Percentiles rank a stretch among this genome's conserved stretches.
Evolutionary conservation across 1,139 yeast genomes (phyloP).

Genomic region (Pichia sp.): DNA sequence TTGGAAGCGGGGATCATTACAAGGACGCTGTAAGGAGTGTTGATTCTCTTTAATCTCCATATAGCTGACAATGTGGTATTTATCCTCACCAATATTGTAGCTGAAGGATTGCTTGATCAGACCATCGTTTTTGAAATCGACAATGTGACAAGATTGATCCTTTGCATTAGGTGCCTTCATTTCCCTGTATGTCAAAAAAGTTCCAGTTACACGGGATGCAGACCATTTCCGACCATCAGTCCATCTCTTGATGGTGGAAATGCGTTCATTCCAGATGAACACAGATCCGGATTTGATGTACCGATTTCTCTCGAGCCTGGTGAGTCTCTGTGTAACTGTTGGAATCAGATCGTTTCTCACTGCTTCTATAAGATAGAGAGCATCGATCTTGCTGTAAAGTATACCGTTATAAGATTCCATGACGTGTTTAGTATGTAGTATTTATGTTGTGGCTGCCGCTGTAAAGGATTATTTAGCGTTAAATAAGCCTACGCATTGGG

Average conservation of each 20-base stretch:
- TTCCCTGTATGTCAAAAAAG: slow-evolving; percentile 58
- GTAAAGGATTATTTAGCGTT: background rate
- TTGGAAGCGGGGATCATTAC: slow-evolving; percentile 32
- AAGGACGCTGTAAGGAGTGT: slow-evolving; percentile 30
- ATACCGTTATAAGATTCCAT: slow-evolving; percentile 60
- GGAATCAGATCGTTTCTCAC: slow-evolving; percentile 52
- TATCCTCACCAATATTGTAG: slow-evolving; percentile 42
- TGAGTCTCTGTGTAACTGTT: slow-evolving; percentile 49
- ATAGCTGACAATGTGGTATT: slow-evolving; percentile 51
- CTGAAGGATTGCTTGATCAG: slow-evolving; percentile 54
- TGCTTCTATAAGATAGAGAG: slow-evolving; percentile 60
- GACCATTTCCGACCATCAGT: slow-evolving; percentile 71
- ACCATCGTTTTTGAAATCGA: slow-evolving; percentile 38
- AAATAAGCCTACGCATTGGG: too few relatives aligned
- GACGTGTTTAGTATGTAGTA: background rate
- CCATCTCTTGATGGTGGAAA: slow-evolving; percentile 70
- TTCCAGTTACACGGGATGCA: slow-evolving; percentile 62
- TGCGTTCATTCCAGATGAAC: slow-evolving; percentile 65
- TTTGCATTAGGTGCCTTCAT: slow-evolving; percentile 31
- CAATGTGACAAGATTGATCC: slow-evolving; percentile 4
- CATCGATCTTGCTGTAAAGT: slow-evolving; percentile 51
- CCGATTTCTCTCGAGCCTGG: slow-evolving; percentile 47
- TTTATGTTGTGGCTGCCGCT: background rate
- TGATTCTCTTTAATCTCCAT: slow-evolving; percentile 23
- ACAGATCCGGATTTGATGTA: slow-evolving; percentile 47